Percentiles rank a stretch among this genome's conserved stretches.
phyloP scores from a whole-genome alignment of 2,329 filamentous ascomycete genomes.

The Periconia digitata region DNA sequence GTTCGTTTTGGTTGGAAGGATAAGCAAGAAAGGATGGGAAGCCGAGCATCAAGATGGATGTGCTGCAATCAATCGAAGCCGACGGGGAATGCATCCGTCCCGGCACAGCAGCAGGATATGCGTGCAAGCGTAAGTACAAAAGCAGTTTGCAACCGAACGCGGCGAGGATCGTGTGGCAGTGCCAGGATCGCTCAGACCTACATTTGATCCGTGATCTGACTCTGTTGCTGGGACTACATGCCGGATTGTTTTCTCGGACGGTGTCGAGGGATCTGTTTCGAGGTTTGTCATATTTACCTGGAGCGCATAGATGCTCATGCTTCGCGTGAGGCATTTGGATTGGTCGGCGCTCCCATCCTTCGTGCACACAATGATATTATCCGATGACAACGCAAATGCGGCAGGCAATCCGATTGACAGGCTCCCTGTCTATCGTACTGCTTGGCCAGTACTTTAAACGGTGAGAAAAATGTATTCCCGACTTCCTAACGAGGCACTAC shows the following conservation, averaged over 20 bases:
- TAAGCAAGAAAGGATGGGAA: too few relatives aligned
- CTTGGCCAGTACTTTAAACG: not conserved
- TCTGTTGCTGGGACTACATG: too few relatives aligned
- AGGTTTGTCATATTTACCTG: not conserved
- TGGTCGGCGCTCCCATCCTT: not conserved
- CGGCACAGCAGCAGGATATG: not conserved
- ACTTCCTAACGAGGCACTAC: not conserved
- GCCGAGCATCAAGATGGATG: not conserved
- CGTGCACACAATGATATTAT: conserved; percentile 2
- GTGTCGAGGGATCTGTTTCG: not conserved
- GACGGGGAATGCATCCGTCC: not conserved
- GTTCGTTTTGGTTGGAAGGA: too few relatives aligned
- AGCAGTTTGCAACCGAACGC: not conserved
- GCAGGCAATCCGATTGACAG: conserved; percentile 18
- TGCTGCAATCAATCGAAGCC: not conserved
- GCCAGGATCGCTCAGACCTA: not conserved
- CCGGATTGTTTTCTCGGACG: not conserved
- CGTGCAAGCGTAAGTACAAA: not conserved
- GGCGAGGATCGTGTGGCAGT: too few relatives aligned
- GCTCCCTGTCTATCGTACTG: not conserved
- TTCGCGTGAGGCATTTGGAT: not conserved
- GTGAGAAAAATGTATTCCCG: not conserved
- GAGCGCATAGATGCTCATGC: not conserved
- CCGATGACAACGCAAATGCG: conserved; percentile 10
- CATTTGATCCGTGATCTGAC: not conserved